A percentile compares a stretch with the other conserved stretches of the same genome.
These are phyloP conservation scores for Neurospora sp. DNA, from an alignment of 495 filamentous ascomycete genomes.

Conservation along the genomic window DNA sequence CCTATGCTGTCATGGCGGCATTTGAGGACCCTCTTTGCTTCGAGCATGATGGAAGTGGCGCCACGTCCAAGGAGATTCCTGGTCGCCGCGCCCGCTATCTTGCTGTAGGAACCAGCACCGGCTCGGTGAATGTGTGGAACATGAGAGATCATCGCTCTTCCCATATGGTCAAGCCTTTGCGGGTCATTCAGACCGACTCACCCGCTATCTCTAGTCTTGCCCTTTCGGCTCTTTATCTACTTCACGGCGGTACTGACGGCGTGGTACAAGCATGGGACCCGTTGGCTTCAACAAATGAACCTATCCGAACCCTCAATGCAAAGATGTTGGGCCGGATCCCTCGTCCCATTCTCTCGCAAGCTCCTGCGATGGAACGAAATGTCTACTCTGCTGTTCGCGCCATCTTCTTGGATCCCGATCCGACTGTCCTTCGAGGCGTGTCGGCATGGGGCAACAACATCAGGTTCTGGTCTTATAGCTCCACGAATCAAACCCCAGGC, in stretches of 20 bases:
- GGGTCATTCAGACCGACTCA: constrained; percentile 84
- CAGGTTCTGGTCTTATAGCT: constrained; percentile 90
- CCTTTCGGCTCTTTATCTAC: constrained; percentile 74
- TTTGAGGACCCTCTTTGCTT: constrained; percentile 61
- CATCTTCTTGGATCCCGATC: constrained; percentile 79
- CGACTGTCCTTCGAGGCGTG: constrained; percentile 81
- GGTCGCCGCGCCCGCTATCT: constrained; percentile 76
- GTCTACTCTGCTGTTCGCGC: constrained; percentile 79
- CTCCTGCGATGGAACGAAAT: constrained; percentile 35
- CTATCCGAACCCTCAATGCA: constrained; percentile 82
- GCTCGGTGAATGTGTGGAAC: constrained; percentile 76
- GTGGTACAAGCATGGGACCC: constrained; percentile 97
- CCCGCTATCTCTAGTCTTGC: constrained; percentile 81
- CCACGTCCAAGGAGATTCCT: constrained; percentile 48
- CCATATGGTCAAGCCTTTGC: constrained; percentile 48
- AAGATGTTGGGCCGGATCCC: constrained; percentile 71
- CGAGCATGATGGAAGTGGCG: constrained; percentile 12
- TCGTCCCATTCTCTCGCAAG: constrained; percentile 29
- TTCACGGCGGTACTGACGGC: constrained; percentile 91
- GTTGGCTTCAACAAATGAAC: constrained; percentile 66
- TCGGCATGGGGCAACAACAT: constrained; percentile 80
- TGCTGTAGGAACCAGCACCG: constrained; percentile 71
- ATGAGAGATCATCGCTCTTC: constrained; percentile 52
- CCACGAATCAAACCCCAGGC: constrained; percentile 34
- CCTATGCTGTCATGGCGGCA: constrained; percentile 53